Conservation (phyloP, 2,329 filamentous ascomycete genomes). For the Botryotinia calthae region DNA sequence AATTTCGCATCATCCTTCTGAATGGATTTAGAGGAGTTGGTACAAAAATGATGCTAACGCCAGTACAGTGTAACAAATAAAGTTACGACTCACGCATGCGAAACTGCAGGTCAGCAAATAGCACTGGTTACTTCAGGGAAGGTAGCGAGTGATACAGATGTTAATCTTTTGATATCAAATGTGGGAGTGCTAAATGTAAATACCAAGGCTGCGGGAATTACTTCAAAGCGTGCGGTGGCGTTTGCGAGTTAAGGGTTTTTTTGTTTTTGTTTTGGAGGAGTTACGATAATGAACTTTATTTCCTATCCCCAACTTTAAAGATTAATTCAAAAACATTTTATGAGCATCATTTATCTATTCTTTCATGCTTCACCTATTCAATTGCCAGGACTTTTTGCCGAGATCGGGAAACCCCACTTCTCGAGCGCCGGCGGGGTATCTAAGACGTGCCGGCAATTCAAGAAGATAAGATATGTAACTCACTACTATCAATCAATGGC, state of each 20-base stretch:
- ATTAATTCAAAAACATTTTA: not conserved
- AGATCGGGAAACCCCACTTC: conserved; percentile 17
- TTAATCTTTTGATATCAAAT: conserved; percentile 32
- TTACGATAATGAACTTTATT: not conserved
- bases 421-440: not conserved
- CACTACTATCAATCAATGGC: not conserved
- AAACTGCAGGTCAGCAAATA: conserved; percentile 29
- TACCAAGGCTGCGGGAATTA: conserved; percentile 27
- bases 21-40: not conserved
- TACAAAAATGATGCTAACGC: not conserved
- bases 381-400: conserved; percentile 8
- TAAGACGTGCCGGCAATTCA: not conserved
- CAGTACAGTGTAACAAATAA: conserved; percentile 29
- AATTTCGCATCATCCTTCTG: not conserved
- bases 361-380: too few relatives aligned
- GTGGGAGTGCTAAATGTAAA: conserved; percentile 32
- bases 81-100: conserved; percentile 29
- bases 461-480: not conserved
- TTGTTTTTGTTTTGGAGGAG: too few relatives aligned
- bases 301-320: not conserved
- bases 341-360: not conserved
- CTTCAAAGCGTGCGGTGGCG: conserved; percentile 21
- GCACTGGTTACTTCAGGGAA: conserved; percentile 16
- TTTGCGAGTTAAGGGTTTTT: not conserved
- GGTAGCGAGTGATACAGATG: conserved; percentile 25